Conservation (phyloP, 2,329 filamentous ascomycete genomes). For the Tolypocladium ophioglossoides region DNA sequence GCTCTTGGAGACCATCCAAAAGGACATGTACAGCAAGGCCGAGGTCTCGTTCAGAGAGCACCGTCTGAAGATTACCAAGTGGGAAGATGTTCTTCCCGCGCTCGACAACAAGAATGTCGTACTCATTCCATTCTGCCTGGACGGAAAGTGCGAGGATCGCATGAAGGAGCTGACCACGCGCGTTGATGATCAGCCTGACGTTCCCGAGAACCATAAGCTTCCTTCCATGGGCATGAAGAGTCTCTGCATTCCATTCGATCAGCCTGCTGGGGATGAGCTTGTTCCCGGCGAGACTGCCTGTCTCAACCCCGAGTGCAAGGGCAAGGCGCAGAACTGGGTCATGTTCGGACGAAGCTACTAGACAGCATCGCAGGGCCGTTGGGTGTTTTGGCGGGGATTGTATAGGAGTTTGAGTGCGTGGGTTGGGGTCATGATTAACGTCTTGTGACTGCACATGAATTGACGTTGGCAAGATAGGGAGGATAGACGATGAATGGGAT, state of each 20-base stretch:
- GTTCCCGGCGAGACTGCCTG: slow-evolving; percentile 80
- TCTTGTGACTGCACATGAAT: slow-evolving; percentile 2
- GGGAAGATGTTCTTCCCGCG: slow-evolving; percentile 84
- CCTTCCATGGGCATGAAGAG: slow-evolving; percentile 58
- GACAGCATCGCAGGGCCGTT: slow-evolving; percentile 2
- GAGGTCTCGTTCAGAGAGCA: slow-evolving; percentile 70
- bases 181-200: slow-evolving; percentile 48
- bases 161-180: slow-evolving; percentile 88
- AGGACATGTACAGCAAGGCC: slow-evolving; percentile 68
- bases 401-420: not conserved
- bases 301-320: slow-evolving; percentile 75
- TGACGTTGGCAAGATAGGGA: not conserved
- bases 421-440: slow-evolving; percentile 3
- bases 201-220: slow-evolving; percentile 41
- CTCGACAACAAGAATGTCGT: slow-evolving; percentile 90
- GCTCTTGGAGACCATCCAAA: slow-evolving; percentile 83
- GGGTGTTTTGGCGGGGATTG: not conserved
- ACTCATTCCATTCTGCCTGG: slow-evolving; percentile 82
- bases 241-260: slow-evolving; percentile 67
- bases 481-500: slow-evolving; percentile 1
- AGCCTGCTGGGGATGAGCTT: slow-evolving; percentile 59
- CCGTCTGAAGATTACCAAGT: slow-evolving; percentile 70
- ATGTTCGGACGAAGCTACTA: slow-evolving; percentile 78
- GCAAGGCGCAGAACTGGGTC: slow-evolving; percentile 72
- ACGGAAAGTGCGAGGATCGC: slow-evolving; percentile 74